Conservation (phyloP, 371 early-diverging fungal species). For the Rhizopus stolonifer region DNA sequence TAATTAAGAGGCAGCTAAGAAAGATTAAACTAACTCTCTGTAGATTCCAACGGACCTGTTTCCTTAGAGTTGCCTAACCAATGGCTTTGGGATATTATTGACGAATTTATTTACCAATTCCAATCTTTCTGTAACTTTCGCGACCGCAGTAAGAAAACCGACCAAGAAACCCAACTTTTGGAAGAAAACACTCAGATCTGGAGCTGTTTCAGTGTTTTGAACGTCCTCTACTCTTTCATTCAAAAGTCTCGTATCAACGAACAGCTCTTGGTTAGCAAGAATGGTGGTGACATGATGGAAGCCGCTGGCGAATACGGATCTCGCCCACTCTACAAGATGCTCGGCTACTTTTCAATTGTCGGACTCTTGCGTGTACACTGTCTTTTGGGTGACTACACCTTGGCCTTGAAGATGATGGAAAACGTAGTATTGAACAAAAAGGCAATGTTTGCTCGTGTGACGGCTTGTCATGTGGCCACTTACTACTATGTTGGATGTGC, state of each 20-base stretch:
- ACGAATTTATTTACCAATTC: constrained; percentile 98
- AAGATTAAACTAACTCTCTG: not conserved
- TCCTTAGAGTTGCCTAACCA: constrained; percentile 93
- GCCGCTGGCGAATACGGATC: constrained; percentile 80
- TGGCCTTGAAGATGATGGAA: constrained; percentile 94
- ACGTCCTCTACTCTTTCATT: constrained; percentile 91
- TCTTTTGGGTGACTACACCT: constrained; percentile 89
- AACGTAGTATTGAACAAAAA: constrained; percentile 91
- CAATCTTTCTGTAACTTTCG: constrained; percentile 95
- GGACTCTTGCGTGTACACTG: constrained; percentile 94
- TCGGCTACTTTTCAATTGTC: constrained; percentile 95
- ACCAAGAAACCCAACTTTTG: constrained; percentile 79
- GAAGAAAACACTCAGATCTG: constrained; percentile 87
- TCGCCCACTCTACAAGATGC: constrained; percentile 87
- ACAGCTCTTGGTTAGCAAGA: constrained; percentile 83
- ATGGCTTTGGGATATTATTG: constrained; percentile 98
- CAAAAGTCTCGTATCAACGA: constrained; percentile 93
- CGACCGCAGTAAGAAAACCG: constrained; percentile 77
- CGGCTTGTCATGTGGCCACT: constrained; percentile 93
- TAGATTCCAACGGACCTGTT: constrained; percentile 80
- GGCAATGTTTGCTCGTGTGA: constrained; percentile 91
- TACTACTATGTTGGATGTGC: constrained; percentile 96
- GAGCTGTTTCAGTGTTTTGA: constrained; percentile 93
- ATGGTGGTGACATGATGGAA: constrained; percentile 86
- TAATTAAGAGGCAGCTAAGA: not conserved